Evolutionary conservation across 768 basidiomycete species (phyloP), one percentile per base, ranked within the genome.

Genomic region (Tricholoma terreum): DNA sequence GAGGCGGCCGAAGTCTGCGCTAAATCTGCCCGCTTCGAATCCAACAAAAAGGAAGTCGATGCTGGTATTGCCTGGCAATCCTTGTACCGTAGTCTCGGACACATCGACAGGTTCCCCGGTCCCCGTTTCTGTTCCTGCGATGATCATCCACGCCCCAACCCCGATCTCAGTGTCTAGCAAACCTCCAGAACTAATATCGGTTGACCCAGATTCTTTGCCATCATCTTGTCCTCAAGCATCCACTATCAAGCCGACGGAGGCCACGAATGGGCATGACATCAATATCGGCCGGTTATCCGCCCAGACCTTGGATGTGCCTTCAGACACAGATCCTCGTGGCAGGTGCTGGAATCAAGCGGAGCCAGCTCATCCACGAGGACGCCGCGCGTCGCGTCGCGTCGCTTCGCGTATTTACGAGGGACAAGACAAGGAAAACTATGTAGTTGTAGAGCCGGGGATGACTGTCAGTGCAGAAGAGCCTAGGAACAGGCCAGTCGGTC

Each of bases 391-490:
- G 31, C 62, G 61, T 34, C 53, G 55, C 36, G 31, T 57, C 22
- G 54, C 56, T 42, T 62, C 64, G 52, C 55, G 62, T 50, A 50
- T 57, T 33, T 58, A 56, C n/a, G 58, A 57, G 22, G 55, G 54
- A 38, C 60, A 58, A 30, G 76, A 78, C 60, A 82, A 82, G 58
- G 81, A 82, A 59, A 82, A 81, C 50, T 68, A 67, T 54, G 67
- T 60, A 31, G 45, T 70, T 24, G 65, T 65, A 6, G 72, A 77
- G 1, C 74, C 76, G 48, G 72, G 69, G 75, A 76, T 68, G 54
- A 72, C 74, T 60, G 70, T 76, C 40, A 68, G 62, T 36, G 65
- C 66, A 4, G 74, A 74, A 35, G 71, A 71, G 40, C 68, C 64
- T 15, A 69, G 66, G 35, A 65, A 58, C 48, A 67, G 64, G 10